phyloP scores from a whole-genome alignment of 1,139 yeast species.

The Geotrichum carabidarum region DNA sequence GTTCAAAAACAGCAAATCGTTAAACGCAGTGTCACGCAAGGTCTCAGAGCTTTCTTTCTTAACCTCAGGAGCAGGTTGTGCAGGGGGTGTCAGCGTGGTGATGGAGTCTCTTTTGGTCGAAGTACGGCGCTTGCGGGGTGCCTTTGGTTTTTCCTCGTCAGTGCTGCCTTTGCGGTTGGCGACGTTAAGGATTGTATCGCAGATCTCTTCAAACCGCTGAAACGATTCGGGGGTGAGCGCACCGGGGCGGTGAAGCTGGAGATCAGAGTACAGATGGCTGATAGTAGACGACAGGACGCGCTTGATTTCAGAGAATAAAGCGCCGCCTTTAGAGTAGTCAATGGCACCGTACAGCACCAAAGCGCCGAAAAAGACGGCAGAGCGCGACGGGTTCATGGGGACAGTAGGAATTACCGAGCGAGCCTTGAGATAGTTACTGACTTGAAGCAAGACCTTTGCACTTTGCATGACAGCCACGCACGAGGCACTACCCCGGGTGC shows the following conservation, averaged over 20 bases:
- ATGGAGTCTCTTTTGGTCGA: conserved; percentile 9
- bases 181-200: conserved; percentile 26
- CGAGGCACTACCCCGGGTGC: conserved; percentile 47
- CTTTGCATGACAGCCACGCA: conserved; percentile 72
- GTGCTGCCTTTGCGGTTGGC: conserved; percentile 1
- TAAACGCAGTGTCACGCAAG: conserved; percentile 16
- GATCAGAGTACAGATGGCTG: conserved; percentile 28
- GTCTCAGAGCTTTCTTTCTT: neutral
- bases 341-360: conserved; percentile 73
- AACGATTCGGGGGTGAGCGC: conserved; percentile 25
- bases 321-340: conserved; percentile 81
- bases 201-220: conserved; percentile 28
- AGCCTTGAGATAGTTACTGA: conserved; percentile 48
- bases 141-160: conserved; percentile 5
- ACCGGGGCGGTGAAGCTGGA: conserved; percentile 30
- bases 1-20: conserved; percentile 17
- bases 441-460: conserved; percentile 59
- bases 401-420: conserved; percentile 47
- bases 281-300: conserved; percentile 32
- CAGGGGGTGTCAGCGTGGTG: neutral
- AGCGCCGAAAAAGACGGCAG: conserved; percentile 61
- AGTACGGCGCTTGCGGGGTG: conserved; percentile 9
- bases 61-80: conserved; percentile 3
- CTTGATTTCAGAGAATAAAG: conserved; percentile 66
- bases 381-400: conserved; percentile 67